Evolutionary conservation across 257 asterid genomes (phyloP).

Genomic region (Knoxia roxburghii): DNA sequence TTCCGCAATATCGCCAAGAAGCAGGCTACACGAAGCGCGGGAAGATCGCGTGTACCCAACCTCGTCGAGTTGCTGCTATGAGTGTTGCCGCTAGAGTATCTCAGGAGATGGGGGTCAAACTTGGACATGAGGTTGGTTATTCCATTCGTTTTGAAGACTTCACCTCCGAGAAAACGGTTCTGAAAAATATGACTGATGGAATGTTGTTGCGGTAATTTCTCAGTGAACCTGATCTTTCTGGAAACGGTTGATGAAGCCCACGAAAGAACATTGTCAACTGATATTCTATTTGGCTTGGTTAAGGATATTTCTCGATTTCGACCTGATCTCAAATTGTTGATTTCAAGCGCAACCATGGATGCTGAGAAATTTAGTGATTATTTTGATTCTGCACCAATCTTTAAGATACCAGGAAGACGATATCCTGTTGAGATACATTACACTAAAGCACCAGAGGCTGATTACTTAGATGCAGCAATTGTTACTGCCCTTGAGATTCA

Average conservation of each 20-base stretch:
- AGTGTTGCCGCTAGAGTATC: conserved; percentile 98
- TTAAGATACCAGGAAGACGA: conserved; percentile 84
- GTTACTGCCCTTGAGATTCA: conserved; percentile 83
- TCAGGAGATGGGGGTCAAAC: conserved; percentile 94
- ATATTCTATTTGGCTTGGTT: conserved; percentile 81
- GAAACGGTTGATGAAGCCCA: conserved; percentile 97
- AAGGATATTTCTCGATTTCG: conserved; percentile 81
- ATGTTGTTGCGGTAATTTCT: conserved; percentile 83
- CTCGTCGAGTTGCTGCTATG: conserved; percentile 98
- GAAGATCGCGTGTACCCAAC: conserved; percentile 96
- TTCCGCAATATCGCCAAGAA: conserved; percentile 94
- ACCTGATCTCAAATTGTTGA: conserved; percentile 76
- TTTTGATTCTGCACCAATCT: conserved; percentile 38
- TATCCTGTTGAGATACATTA: conserved; percentile 78
- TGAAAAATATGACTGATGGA: conserved; percentile 93
- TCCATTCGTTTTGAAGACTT: conserved; percentile 97
- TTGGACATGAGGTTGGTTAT: conserved; percentile 98
- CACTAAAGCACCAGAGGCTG: conserved; percentile 90
- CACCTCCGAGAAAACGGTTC: conserved; percentile 71
- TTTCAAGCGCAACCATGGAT: conserved; percentile 89
- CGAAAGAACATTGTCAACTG: conserved; percentile 89
- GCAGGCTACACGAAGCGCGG: conserved; percentile 76
- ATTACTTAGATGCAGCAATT: conserved; percentile 89
- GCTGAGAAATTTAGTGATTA: conserved; percentile 61
- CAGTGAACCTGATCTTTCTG: conserved; percentile 87